Percentiles rank a stretch among this genome's conserved stretches.
Evolutionary conservation across 2,329 filamentous ascomycete genomes (phyloP).

Genomic region (Alternaria ventricosa): DNA sequence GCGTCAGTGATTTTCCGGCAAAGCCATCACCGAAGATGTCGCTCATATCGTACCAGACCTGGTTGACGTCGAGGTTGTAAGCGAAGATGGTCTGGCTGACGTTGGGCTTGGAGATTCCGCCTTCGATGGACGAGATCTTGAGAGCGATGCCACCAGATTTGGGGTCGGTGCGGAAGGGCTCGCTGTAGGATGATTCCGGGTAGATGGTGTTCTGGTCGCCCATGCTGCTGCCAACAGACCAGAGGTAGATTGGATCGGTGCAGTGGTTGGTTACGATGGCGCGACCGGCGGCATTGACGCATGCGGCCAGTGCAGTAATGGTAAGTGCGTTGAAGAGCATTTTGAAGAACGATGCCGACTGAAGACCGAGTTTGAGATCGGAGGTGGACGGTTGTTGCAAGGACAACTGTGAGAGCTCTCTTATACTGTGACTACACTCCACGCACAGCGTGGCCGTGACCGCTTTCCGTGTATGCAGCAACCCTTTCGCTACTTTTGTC

Average conservation of each 20-base stretch:
- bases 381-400: not conserved
- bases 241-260: conserved; percentile 35
- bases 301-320: conserved; percentile 12
- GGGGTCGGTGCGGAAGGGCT: conserved; percentile 27
- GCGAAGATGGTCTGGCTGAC: conserved; percentile 38
- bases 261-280: conserved; percentile 44
- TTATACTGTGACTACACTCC: not conserved
- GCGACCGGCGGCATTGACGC: conserved; percentile 30
- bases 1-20: conserved; percentile 27
- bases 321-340: conserved; percentile 24
- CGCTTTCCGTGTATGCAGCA: not conserved
- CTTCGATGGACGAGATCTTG: conserved; percentile 27
- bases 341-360: not conserved
- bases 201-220: conserved; percentile 20
- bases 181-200: conserved; percentile 36
- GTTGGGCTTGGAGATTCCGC: conserved; percentile 36
- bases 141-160: conserved; percentile 32
- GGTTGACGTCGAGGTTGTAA: conserved; percentile 32
- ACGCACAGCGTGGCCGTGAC: not conserved
- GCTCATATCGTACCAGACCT: conserved; percentile 40
- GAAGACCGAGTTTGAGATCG: not conserved
- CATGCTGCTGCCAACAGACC: conserved; percentile 34
- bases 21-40: conserved; percentile 38
- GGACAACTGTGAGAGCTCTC: not conserved
- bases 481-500: not conserved